Conservation (phyloP, 2,329 filamentous ascomycete genomes). For the Chaetoscypha palmicola region DNA sequence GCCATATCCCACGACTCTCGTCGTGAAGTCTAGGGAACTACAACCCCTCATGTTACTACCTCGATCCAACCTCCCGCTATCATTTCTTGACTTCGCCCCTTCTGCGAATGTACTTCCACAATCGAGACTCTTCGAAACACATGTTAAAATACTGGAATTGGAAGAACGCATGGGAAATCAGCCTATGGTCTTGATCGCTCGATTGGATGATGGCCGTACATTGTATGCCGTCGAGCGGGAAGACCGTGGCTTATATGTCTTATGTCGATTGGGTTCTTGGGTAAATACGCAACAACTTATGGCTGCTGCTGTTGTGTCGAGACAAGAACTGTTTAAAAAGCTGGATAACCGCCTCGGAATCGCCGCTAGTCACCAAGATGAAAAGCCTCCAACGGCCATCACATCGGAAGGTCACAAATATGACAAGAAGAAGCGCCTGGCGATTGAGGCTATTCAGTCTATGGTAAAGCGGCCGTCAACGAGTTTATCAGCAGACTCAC, state of each 20-base stretch:
- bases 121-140: constrained; percentile 52
- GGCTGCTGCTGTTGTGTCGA: constrained; percentile 42
- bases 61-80: constrained; percentile 53
- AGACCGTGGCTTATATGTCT: constrained; percentile 51
- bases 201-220: constrained; percentile 46
- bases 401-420: constrained; percentile 24
- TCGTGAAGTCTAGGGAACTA: constrained; percentile 47
- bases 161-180: constrained; percentile 50
- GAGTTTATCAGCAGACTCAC: constrained; percentile 15
- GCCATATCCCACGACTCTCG: constrained; percentile 49
- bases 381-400: constrained; percentile 1
- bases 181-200: constrained; percentile 53
- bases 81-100: constrained; percentile 50
- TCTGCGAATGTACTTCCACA: constrained; percentile 44
- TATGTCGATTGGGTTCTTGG: constrained; percentile 64
- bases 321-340: constrained; percentile 29
- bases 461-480: constrained; percentile 44
- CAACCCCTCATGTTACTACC: constrained; percentile 56
- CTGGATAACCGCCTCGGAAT: constrained; percentile 5
- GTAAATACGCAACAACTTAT: constrained; percentile 51
- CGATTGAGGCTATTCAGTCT: constrained; percentile 57
- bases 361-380: not conserved
- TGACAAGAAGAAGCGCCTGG: constrained; percentile 47
- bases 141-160: constrained; percentile 56
- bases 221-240: constrained; percentile 62